These are phyloP conservation scores for Parietaria judaica DNA, from an alignment of 306 rosid species.

Conservation along the genomic window DNA sequence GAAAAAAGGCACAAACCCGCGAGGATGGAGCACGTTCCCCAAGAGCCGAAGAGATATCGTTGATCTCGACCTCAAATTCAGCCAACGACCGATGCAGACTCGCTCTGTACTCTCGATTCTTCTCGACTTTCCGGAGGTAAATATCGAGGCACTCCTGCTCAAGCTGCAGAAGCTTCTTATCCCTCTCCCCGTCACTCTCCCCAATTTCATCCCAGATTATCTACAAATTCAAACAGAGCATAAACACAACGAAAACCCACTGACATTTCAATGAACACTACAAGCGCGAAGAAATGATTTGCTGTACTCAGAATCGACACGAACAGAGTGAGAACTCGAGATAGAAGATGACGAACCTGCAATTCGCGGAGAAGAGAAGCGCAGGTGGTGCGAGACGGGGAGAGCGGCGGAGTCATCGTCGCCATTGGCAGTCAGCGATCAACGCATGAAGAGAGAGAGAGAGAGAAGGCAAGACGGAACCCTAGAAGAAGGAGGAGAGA, in stretches of 20 bases:
- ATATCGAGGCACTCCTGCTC: constrained; percentile 90
- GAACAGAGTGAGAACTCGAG: background rate
- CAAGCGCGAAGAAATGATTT: background rate
- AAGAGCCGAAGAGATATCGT: constrained; percentile 40
- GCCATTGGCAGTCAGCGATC: constrained; percentile 25
- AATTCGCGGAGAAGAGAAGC: constrained; percentile 82
- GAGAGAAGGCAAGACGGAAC: background rate
- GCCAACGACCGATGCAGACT: constrained; percentile 50
- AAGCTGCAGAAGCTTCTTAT: constrained; percentile 75
- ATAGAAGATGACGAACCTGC: constrained; percentile 41
- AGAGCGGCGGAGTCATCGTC: constrained; percentile 30
- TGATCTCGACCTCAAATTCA: constrained; percentile 54
- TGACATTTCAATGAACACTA: background rate
- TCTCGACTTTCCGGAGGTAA: constrained; percentile 67
- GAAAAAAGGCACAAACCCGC: constrained; percentile 27
- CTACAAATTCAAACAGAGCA: constrained; percentile 25
- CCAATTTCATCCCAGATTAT: constrained; percentile 94
- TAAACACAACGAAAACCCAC: background rate
- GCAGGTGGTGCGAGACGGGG: constrained; percentile 86
- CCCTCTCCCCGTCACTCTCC: constrained; percentile 66
- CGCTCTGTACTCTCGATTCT: constrained; percentile 65
- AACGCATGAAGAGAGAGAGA: background rate
- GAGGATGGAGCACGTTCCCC: constrained; percentile 52
- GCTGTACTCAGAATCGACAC: background rate
- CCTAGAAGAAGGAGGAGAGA: background rate